Evolutionary conservation across 192 early-diverging fungal genomes (phyloP).

Genomic region (Ambispora gerdemannii): DNA sequence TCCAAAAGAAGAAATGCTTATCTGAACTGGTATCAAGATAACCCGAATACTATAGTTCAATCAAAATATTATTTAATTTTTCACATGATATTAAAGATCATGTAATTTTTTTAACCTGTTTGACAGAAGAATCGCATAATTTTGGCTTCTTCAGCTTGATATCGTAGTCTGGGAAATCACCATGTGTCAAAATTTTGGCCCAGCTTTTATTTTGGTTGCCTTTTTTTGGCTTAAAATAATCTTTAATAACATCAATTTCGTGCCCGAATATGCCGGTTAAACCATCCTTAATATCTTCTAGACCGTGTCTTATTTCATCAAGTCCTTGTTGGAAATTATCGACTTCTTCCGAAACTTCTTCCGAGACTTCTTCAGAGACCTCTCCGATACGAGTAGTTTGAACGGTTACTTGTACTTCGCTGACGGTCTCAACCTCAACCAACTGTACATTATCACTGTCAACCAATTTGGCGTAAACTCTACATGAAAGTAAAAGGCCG

Average conservation of each 20-base stretch:
- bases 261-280: neutral
- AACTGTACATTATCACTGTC: too few relatives aligned
- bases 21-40: constrained; percentile 67
- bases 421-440: too few relatives aligned
- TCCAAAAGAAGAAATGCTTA: constrained; percentile 93
- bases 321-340: neutral
- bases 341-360: neutral
- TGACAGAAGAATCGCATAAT: constrained; percentile 83
- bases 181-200: constrained; percentile 48
- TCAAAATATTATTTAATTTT: too few relatives aligned
- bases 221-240: neutral
- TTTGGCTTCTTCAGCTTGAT: constrained; percentile 71
- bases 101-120: constrained; percentile 57
- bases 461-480: too few relatives aligned
- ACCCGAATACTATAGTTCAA: constrained; percentile 61
- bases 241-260: too few relatives aligned
- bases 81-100: too few relatives aligned
- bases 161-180: constrained; percentile 68
- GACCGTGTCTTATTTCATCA: neutral
- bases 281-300: constrained; percentile 6
- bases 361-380: too few relatives aligned
- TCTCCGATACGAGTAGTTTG: too few relatives aligned
- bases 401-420: too few relatives aligned
- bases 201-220: constrained; percentile 36
- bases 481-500: too few relatives aligned